Evolutionary conservation across 768 basidiomycete genomes (phyloP).

Genomic region (Boletellus sp.): DNA sequence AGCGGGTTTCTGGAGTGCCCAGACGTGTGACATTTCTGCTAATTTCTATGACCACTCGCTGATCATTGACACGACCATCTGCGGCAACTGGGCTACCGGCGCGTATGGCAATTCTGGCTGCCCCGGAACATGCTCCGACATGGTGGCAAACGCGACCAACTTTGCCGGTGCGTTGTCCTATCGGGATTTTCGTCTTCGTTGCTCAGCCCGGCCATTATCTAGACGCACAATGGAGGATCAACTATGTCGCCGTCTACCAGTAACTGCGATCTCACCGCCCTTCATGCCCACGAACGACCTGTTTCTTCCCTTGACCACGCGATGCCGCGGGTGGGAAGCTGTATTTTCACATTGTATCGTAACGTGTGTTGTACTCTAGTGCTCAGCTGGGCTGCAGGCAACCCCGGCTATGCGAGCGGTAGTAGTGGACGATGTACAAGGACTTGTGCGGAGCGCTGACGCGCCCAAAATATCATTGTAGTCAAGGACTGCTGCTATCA

Average conservation of each 20-base stretch:
- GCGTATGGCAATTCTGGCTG: constrained; percentile 32
- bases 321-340: too few relatives aligned
- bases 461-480: too few relatives aligned
- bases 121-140: constrained; percentile 42
- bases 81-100: constrained; percentile 29
- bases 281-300: too few relatives aligned
- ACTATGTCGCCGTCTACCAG: constrained; percentile 9
- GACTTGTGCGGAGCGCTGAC: too few relatives aligned
- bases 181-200: constrained; percentile 31
- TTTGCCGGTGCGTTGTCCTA: constrained; percentile 47
- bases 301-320: too few relatives aligned
- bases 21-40: constrained; percentile 41
- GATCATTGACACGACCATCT: constrained; percentile 38
- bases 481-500: too few relatives aligned
- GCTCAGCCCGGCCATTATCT: background rate
- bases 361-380: too few relatives aligned
- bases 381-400: too few relatives aligned
- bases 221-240: constrained; percentile 5
- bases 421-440: too few relatives aligned
- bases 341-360: too few relatives aligned
- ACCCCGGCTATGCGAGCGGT: too few relatives aligned
- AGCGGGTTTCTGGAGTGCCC: constrained; percentile 47
- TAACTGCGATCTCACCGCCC: background rate
- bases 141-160: constrained; percentile 54
- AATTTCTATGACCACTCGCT: constrained; percentile 54